Conservation (phyloP, 768 basidiomycete genomes). For the Mycena floridula region DNA sequence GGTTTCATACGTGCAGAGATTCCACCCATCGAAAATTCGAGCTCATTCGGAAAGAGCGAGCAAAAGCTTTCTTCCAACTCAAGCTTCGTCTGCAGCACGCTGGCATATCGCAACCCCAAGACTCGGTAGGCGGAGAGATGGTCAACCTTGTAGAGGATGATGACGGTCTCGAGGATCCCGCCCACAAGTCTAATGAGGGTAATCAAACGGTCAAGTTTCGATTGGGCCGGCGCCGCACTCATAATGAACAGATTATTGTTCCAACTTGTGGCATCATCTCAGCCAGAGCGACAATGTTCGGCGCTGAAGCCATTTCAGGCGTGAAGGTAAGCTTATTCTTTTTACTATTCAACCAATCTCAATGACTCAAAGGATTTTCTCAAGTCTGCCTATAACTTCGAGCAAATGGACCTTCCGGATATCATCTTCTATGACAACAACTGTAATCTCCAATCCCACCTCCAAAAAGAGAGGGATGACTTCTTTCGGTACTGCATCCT, state of each 20-base stretch:
- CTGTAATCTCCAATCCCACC: constrained; percentile 14
- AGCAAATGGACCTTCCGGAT: constrained; percentile 7
- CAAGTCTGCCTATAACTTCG: constrained; percentile 12
- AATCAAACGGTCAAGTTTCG: not conserved
- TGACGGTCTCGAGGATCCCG: not conserved
- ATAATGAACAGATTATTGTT: constrained; percentile 6
- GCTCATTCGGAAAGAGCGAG: constrained; percentile 1
- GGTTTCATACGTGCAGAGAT: constrained; percentile 14
- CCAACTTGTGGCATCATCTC: constrained; percentile 21
- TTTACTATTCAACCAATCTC: not conserved
- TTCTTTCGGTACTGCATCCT: constrained; percentile 11
- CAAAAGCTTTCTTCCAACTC: constrained; percentile 10
- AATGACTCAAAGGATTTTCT: constrained; percentile 6
- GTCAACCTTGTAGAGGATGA: not conserved
- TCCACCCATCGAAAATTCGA: constrained; percentile 7
- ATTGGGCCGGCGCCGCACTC: not conserved
- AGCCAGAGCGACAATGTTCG: constrained; percentile 20
- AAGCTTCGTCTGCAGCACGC: constrained; percentile 10
- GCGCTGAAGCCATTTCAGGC: constrained; percentile 17
- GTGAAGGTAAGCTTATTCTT: constrained; percentile 13
- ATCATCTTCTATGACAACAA: constrained; percentile 20
- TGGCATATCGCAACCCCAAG: not conserved
- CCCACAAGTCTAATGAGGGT: not conserved
- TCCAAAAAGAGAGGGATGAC: constrained; percentile 7
- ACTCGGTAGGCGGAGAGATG: constrained; percentile 1